Evolutionary conservation across 495 filamentous ascomycete species (phyloP).

Genomic region (Aspergillus baeticus): DNA sequence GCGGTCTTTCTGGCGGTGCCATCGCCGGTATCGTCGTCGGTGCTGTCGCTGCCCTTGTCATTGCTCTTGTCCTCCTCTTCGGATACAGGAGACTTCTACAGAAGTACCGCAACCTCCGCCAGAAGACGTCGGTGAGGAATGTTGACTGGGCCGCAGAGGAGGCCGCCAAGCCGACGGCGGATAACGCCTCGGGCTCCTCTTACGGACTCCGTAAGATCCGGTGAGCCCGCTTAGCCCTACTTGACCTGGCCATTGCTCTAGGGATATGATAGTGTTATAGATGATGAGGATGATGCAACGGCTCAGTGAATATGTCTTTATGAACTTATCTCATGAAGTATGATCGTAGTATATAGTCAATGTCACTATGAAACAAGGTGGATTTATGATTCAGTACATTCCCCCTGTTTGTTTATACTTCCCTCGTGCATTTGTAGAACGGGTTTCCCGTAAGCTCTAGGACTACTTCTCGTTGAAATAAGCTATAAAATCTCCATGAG

Average conservation of each 20-base stretch:
- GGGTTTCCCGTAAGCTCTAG: too few relatives aligned
- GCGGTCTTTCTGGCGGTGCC: conserved; percentile 39
- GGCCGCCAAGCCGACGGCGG: neutral
- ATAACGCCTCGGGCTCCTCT: neutral
- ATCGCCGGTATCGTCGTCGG: conserved; percentile 51
- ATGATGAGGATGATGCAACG: neutral
- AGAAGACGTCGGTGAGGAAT: conserved; percentile 17
- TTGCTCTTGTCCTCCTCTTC: conserved; percentile 14
- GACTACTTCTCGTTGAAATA: too few relatives aligned
- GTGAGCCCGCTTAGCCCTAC: neutral
- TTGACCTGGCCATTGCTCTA: neutral
- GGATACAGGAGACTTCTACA: conserved; percentile 17
- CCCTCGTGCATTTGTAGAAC: too few relatives aligned
- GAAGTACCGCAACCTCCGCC: conserved; percentile 14
- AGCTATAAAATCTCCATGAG: too few relatives aligned
- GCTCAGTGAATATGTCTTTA: neutral
- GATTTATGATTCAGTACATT: neutral
- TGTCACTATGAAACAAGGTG: neutral
- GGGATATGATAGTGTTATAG: neutral
- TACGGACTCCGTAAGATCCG: conserved; percentile 4
- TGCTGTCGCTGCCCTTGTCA: conserved; percentile 34
- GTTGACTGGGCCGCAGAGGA: conserved; percentile 13
- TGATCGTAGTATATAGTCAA: too few relatives aligned
- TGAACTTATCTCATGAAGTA: neutral
- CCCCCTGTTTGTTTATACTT: too few relatives aligned